These are phyloP conservation scores for Papilionanthe hybrid DNA, from an alignment of 116 monocot genomes.

Conservation along the genomic window DNA sequence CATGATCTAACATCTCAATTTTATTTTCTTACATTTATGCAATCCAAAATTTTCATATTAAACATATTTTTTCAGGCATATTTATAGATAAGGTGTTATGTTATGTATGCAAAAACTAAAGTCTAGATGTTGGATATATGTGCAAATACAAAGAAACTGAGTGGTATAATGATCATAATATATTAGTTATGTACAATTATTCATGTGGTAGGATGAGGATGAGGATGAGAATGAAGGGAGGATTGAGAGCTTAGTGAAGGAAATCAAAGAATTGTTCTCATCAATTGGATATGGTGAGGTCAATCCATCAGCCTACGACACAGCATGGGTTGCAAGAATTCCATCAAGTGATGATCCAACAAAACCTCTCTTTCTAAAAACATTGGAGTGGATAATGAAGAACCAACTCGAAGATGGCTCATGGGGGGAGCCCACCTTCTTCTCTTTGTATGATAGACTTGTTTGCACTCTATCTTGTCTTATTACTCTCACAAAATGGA, in stretches of 20 bases:
- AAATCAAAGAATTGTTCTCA: too few species aligned
- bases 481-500: constrained; percentile 19
- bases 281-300: constrained; percentile 14
- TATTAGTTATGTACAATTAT: too few species aligned
- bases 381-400: constrained; percentile 19
- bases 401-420: background rate
- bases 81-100: too few species aligned
- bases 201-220: background rate
- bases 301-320: constrained; percentile 30
- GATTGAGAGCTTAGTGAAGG: background rate
- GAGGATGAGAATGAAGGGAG: background rate
- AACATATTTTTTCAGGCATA: too few species aligned
- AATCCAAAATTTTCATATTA: too few species aligned
- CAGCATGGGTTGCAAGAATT: constrained; percentile 37
- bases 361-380: constrained; percentile 16
- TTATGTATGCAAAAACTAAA: too few species aligned
- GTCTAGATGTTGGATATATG: too few species aligned
- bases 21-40: too few species aligned
- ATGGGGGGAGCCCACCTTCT: constrained; percentile 27
- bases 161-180: too few species aligned
- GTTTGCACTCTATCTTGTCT: constrained; percentile 25
- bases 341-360: constrained; percentile 1
- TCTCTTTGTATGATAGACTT: constrained; percentile 16
- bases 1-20: too few species aligned
- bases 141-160: too few species aligned